Conservation (phyloP, 208 protist species). For the Balamuthia mandrillaris region DNA sequence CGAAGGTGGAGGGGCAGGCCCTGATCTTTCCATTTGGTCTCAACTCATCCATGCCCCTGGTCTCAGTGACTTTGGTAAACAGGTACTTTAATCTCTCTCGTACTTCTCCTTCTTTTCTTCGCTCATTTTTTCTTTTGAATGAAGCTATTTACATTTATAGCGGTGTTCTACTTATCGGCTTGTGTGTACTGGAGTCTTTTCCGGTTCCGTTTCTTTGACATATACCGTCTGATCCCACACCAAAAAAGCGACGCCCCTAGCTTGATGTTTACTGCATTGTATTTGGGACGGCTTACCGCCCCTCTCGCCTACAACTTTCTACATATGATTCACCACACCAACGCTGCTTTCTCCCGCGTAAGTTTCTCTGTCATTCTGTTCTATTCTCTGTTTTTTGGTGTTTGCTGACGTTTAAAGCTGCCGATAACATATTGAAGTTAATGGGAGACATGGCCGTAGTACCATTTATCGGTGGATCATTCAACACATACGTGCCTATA, state of each 20-base stretch:
- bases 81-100: too few species aligned
- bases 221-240: constrained; percentile 38
- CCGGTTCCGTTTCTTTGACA: constrained; percentile 40
- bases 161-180: constrained; percentile 33
- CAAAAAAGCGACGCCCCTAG: constrained; percentile 10
- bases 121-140: background rate
- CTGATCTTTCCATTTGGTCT: constrained; percentile 38
- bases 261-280: constrained; percentile 43
- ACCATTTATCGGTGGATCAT: constrained; percentile 2
- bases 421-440: too few species aligned
- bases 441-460: constrained; percentile 34
- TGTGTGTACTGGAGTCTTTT: constrained; percentile 38
- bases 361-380: background rate
- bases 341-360: background rate
- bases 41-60: constrained; percentile 8
- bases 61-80: background rate
- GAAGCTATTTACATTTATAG: constrained; percentile 32
- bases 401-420: background rate
- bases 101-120: too few species aligned
- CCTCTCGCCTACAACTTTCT: constrained; percentile 48
- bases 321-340: background rate
- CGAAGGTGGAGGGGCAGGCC: too few species aligned
- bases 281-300: constrained; percentile 25
- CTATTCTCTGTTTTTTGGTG: background rate
- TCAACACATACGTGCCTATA: constrained; percentile 23